phyloP scores from a whole-genome alignment of 208 protist species.

The Crithidia fasciculata region DNA sequence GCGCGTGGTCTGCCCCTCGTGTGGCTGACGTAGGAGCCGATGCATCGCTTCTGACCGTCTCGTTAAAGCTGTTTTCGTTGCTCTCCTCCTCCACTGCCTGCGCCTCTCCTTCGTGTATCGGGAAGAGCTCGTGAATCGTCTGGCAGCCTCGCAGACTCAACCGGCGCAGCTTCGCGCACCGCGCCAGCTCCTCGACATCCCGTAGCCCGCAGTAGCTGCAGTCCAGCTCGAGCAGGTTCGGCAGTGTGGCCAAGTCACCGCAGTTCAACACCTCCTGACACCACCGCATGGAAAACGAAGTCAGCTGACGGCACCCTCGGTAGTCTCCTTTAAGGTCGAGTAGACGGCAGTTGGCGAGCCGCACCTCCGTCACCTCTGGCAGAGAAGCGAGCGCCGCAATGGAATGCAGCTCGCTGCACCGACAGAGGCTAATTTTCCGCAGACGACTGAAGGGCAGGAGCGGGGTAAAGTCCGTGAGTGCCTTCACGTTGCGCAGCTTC shows the following conservation, averaged over 20 bases:
- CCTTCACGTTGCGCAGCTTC: conserved; percentile 18
- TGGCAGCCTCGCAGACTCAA: conserved; percentile 22
- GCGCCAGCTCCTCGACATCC: conserved; percentile 5
- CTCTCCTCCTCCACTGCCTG: too few species aligned
- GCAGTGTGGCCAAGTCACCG: conserved; percentile 21
- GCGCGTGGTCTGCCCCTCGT: too few species aligned
- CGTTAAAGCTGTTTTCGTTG: not conserved
- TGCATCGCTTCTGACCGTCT: not conserved
- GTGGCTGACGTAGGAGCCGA: too few species aligned
- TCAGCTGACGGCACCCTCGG: conserved; percentile 10
- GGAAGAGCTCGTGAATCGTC: conserved; percentile 19
- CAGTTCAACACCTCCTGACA: conserved; percentile 15
- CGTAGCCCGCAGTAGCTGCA: conserved; percentile 22
- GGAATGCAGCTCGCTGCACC: conserved; percentile 19
- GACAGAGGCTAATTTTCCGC: conserved; percentile 2
- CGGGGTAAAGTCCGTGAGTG: conserved; percentile 8
- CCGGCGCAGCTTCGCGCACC: conserved; percentile 13
- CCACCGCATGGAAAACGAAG: conserved; percentile 26
- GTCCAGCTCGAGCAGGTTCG: conserved; percentile 19
- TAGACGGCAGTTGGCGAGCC: conserved; percentile 7
- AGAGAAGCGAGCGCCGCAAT: conserved; percentile 5
- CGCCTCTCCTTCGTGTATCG: not conserved
- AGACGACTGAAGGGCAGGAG: conserved; percentile 1
- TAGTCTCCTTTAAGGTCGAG: conserved; percentile 16
- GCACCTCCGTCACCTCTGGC: conserved; percentile 7